Conservation (phyloP, 2,329 filamentous ascomycete species). For the Lachnellula arida region DNA sequence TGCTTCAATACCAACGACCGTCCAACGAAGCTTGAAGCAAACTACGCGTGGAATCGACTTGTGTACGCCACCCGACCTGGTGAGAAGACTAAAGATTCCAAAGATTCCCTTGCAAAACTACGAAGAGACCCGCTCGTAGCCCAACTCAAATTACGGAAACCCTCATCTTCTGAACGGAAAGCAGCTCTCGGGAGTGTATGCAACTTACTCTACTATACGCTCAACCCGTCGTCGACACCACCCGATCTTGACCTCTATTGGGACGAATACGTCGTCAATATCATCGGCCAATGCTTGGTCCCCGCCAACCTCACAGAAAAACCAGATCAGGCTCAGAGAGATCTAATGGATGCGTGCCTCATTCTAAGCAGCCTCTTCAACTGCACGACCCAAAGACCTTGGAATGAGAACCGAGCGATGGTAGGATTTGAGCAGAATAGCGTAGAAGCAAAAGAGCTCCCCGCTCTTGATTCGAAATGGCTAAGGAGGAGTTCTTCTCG, state of each 20-base stretch:
- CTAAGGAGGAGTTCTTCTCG: conserved; percentile 64
- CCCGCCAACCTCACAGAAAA: conserved; percentile 30
- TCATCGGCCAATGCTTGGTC: conserved; percentile 56
- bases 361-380: conserved; percentile 73
- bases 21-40: conserved; percentile 68
- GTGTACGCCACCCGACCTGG: conserved; percentile 68
- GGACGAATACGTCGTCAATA: conserved; percentile 65
- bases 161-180: conserved; percentile 42
- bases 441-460: conserved; percentile 64
- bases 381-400: conserved; percentile 51
- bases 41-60: conserved; percentile 80
- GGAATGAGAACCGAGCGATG: conserved; percentile 69
- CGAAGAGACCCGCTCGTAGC: conserved; percentile 51
- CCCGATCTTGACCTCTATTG: conserved; percentile 72
- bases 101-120: conserved; percentile 16
- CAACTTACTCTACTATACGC: conserved; percentile 76
- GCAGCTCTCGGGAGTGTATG: conserved; percentile 66
- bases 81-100: conserved; percentile 41
- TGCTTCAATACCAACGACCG: conserved; percentile 79
- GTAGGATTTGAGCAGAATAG: conserved; percentile 42
- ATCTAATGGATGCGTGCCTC: conserved; percentile 54
- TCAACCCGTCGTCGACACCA: conserved; percentile 63
- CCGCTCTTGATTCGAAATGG: conserved; percentile 81
- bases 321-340: conserved; percentile 40
- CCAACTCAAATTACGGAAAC: conserved; percentile 62